phyloP scores from a whole-genome alignment of 1,139 yeast species.

The Nakaseomyces kungkrabaensis region DNA sequence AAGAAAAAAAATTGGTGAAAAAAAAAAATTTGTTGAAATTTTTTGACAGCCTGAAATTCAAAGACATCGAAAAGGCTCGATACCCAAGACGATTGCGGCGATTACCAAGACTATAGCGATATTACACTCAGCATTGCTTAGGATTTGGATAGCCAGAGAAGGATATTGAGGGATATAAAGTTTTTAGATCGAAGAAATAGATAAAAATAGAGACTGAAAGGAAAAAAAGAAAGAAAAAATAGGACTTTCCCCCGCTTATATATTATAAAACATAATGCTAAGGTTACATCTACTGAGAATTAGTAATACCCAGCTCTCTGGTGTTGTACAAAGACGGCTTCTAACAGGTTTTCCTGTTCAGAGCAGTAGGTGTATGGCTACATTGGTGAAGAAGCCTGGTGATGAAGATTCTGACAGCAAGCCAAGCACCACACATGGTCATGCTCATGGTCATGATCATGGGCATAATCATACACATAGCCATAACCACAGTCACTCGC shows the following conservation, averaged over 20 bases:
- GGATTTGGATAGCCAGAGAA: too few species aligned
- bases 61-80: too few species aligned
- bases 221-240: neutral
- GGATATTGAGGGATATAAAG: too few species aligned
- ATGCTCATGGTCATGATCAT: neutral
- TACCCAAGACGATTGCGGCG: too few species aligned
- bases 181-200: too few species aligned
- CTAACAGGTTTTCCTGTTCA: slow-evolving; percentile 5
- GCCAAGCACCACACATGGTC: neutral
- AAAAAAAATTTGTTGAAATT: too few species aligned
- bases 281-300: slow-evolving; percentile 8
- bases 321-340: slow-evolving; percentile 7
- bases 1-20: too few species aligned
- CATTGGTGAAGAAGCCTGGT: slow-evolving; percentile 1
- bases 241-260: neutral
- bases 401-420: slow-evolving; percentile 10
- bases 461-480: neutral
- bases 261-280: neutral
- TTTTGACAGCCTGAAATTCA: too few species aligned
- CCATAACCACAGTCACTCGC: neutral
- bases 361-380: slow-evolving; percentile 6
- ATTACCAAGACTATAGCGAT: too few species aligned
- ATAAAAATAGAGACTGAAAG: neutral
- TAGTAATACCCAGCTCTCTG: slow-evolving; percentile 7
- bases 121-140: too few species aligned